Conservation (phyloP, 2,329 filamentous ascomycete species). For the Colletotrichum limetticola region DNA sequence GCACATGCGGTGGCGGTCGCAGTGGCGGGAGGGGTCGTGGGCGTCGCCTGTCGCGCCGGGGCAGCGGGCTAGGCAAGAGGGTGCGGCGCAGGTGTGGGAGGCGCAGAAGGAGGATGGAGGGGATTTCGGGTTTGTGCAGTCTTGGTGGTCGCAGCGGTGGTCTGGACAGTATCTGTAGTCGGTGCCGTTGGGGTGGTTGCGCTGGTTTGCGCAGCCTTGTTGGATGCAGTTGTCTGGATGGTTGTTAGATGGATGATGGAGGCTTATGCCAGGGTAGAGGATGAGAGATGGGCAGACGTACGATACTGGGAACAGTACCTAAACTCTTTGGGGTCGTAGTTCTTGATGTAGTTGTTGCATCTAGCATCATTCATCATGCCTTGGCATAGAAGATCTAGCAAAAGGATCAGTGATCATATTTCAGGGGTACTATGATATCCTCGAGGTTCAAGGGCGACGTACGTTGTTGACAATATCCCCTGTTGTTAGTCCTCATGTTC, state of each 20-base stretch:
- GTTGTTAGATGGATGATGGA: conserved; percentile 8
- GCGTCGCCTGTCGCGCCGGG: conserved; percentile 31
- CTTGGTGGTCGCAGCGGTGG: conserved; percentile 41
- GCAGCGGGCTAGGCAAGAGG: conserved; percentile 40
- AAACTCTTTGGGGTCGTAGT: conserved; percentile 29
- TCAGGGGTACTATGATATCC: neutral
- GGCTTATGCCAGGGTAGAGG: neutral
- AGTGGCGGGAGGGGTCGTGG: conserved; percentile 39
- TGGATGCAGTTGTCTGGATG: conserved; percentile 42
- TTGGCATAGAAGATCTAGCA: conserved; percentile 25
- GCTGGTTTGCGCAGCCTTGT: conserved; percentile 39
- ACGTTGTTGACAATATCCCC: conserved; percentile 32
- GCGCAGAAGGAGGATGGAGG: conserved; percentile 37
- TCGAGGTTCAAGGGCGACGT: neutral
- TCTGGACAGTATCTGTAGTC: conserved; percentile 41
- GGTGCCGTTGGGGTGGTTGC: conserved; percentile 32
- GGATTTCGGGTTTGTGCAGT: conserved; percentile 37
- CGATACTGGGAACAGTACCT: conserved; percentile 32
- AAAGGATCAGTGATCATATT: neutral
- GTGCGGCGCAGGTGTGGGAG: conserved; percentile 42
- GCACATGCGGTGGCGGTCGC: conserved; percentile 44
- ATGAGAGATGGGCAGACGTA: neutral
- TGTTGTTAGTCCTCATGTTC: conserved; percentile 25
- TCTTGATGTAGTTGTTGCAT: conserved; percentile 32
- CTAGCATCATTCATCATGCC: conserved; percentile 21